Percentiles rank a stretch among this genome's conserved stretches.
phyloP scores from a whole-genome alignment of 169 alveolate species.

The Cryptosporidium baileyi region DNA sequence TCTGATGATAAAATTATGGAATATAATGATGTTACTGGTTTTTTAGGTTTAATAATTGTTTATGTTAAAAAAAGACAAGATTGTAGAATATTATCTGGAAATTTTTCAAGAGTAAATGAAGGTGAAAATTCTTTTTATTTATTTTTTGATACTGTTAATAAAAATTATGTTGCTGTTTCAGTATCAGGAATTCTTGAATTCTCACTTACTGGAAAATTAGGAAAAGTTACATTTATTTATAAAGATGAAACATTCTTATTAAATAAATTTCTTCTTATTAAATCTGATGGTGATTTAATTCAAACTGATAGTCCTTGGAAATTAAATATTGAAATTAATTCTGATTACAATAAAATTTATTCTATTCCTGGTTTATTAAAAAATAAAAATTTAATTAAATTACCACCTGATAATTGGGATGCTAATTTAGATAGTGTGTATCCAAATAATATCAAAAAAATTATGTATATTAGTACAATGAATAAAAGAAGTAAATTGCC shows the following conservation, averaged over 20 bases:
- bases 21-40: slow-evolving; percentile 6
- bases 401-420: slow-evolving; percentile 54
- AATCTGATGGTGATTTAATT: not conserved
- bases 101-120: slow-evolving; percentile 4
- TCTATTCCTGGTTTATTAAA: not conserved
- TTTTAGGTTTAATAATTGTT: not conserved
- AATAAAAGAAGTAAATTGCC: not conserved
- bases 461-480: slow-evolving; percentile 6
- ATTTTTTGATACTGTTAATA: slow-evolving; percentile 14
- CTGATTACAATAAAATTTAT: slow-evolving; percentile 20
- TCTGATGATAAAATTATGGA: not conserved
- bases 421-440: slow-evolving; percentile 39
- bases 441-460: slow-evolving; percentile 32
- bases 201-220: slow-evolving; percentile 10
- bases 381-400: slow-evolving; percentile 1
- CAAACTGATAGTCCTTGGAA: slow-evolving; percentile 24
- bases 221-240: not conserved
- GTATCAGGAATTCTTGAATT: slow-evolving; percentile 5
- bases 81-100: slow-evolving; percentile 30
- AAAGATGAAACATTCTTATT: slow-evolving; percentile 3
- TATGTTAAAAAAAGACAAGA: not conserved
- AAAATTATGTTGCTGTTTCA: not conserved
- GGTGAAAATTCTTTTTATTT: slow-evolving; percentile 13
- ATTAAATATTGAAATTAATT: slow-evolving; percentile 4
- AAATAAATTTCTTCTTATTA: not conserved